These are phyloP conservation scores for Apiospora arundinis DNA, from an alignment of 2,329 filamentous ascomycete species.

Conservation along the genomic window DNA sequence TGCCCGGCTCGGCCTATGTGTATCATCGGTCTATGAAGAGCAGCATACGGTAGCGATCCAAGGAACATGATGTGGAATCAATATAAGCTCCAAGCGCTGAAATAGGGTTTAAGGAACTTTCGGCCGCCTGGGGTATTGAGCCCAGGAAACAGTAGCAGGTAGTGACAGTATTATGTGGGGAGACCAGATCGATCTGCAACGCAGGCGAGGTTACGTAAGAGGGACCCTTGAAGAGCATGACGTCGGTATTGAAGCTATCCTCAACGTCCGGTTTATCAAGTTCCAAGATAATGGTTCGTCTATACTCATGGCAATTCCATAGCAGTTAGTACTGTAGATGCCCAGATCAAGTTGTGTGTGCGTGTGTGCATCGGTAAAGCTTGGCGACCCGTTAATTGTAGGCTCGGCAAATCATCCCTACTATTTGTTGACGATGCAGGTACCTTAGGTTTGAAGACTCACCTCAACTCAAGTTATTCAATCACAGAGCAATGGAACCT, in stretches of 20 bases:
- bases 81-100: neutral
- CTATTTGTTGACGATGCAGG: neutral
- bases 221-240: neutral
- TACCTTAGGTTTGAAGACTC: neutral
- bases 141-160: neutral
- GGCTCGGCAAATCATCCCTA: neutral
- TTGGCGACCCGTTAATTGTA: conserved; percentile 3
- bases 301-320: neutral
- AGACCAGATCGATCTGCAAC: neutral
- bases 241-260: neutral
- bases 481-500: conserved; percentile 4
- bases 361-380: neutral
- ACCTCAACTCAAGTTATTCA: conserved; percentile 4
- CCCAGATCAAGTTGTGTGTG: neutral
- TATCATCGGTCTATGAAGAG: neutral
- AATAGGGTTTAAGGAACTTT: neutral
- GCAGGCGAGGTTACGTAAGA: neutral
- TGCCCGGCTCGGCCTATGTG: neutral
- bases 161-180: neutral
- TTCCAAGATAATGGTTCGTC: neutral
- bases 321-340: neutral
- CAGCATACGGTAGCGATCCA: neutral
- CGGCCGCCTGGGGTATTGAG: neutral
- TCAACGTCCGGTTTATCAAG: neutral
- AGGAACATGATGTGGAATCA: neutral